Evolutionary conservation across 1,284 basidiomycete species (phyloP).

Genomic region (Microbotryomycetes sp.): DNA sequence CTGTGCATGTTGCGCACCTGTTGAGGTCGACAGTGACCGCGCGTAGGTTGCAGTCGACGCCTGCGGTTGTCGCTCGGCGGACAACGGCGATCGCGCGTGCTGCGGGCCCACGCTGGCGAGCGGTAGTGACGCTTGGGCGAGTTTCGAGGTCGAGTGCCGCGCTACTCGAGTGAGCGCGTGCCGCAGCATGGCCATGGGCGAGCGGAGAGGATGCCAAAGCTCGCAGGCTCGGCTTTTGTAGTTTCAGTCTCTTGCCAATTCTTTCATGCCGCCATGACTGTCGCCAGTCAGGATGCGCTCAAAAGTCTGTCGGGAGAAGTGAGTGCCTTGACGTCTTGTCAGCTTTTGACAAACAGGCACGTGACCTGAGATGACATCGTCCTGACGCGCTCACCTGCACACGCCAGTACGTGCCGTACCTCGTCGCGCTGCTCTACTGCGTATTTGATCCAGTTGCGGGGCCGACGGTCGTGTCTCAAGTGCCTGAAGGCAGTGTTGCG

Average conservation of each 20-base stretch:
- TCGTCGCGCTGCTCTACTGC: constrained; percentile 79
- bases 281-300: not conserved
- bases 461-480: constrained; percentile 78
- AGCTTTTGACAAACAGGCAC: not conserved
- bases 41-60: not conserved
- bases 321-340: no score
- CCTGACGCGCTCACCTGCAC: not conserved
- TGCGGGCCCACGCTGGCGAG: no score
- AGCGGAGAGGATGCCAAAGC: no score
- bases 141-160: no score
- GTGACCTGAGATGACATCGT: not conserved
- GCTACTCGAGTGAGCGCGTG: not conserved
- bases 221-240: no score
- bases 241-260: no score
- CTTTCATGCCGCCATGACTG: not conserved
- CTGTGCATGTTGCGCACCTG: no score
- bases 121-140: not conserved
- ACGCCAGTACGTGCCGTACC: constrained; percentile 46
- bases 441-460: constrained; percentile 75
- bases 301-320: not conserved
- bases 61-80: not conserved
- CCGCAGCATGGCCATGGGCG: not conserved
- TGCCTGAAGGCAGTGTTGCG: constrained; percentile 72
- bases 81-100: not conserved
- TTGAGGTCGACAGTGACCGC: not conserved